Evolutionary conservation across 1,284 basidiomycete species (phyloP).

Genomic region (Ceratobasidium sp.): DNA sequence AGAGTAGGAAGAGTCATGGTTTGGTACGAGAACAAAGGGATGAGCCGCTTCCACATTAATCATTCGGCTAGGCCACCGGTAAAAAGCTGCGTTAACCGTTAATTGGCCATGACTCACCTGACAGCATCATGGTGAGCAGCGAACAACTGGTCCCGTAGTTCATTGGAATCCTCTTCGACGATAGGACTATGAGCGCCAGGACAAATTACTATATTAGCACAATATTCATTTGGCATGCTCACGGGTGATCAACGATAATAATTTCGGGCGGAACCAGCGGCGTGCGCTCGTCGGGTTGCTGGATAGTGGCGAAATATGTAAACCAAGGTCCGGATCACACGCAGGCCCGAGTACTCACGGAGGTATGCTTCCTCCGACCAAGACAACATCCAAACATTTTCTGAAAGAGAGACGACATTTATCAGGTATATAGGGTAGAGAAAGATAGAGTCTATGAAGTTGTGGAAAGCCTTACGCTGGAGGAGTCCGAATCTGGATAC

Average conservation of each 20-base stretch:
- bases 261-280: constrained; percentile 34
- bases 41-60: constrained; percentile 41
- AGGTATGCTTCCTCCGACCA: constrained; percentile 13
- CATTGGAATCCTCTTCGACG: constrained; percentile 27
- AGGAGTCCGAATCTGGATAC: constrained; percentile 32
- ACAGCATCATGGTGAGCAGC: constrained; percentile 40
- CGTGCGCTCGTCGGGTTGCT: constrained; percentile 41
- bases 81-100: neutral
- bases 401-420: constrained; percentile 47
- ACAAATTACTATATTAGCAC: neutral
- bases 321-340: constrained; percentile 10
- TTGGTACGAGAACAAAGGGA: constrained; percentile 35
- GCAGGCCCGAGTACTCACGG: constrained; percentile 13
- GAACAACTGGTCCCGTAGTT: constrained; percentile 41
- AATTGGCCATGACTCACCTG: constrained; percentile 7
- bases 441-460: constrained; percentile 43
- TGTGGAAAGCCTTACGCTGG: constrained; percentile 40
- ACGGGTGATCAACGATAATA: constrained; percentile 32
- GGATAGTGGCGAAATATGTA: constrained; percentile 21
- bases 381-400: constrained; percentile 45
- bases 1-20: constrained; percentile 41
- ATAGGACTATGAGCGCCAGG: constrained; percentile 19
- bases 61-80: constrained; percentile 30
- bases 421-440: constrained; percentile 40
- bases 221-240: neutral